phyloP scores from a whole-genome alignment of 352 stramenopile species.

The Globisporangium alternatum region DNA sequence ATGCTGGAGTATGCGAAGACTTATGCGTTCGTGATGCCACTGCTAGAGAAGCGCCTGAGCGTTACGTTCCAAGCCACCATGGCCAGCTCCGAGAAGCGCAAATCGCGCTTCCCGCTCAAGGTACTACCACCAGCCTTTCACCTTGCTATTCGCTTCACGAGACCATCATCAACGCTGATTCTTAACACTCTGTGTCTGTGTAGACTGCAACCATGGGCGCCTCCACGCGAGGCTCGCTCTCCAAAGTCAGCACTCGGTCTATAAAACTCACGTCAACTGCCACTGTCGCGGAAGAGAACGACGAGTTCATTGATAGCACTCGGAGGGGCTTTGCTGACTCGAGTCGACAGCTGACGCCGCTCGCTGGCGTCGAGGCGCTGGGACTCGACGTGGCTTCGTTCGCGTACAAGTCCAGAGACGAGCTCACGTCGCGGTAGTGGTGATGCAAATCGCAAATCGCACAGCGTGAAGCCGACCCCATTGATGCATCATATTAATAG shows the following conservation, averaged over 20 bases:
- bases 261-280: slow-evolving; percentile 1
- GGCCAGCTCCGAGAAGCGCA: slow-evolving; percentile 23
- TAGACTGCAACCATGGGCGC: slow-evolving; percentile 1
- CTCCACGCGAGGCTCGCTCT: slow-evolving; percentile 11
- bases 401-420: slow-evolving; percentile 34
- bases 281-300: slow-evolving; percentile 5
- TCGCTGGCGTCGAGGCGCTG: slow-evolving; percentile 46
- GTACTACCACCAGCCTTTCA: neutral
- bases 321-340: neutral
- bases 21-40: slow-evolving; percentile 35
- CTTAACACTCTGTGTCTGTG: neutral
- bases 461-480: neutral
- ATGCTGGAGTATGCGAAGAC: slow-evolving; percentile 44
- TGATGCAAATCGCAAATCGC: neutral
- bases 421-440: slow-evolving; percentile 12
- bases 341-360: slow-evolving; percentile 17
- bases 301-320: neutral
- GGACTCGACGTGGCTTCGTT: slow-evolving; percentile 60
- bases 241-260: slow-evolving; percentile 17
- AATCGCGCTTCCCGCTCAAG: slow-evolving; percentile 32
- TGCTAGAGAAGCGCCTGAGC: slow-evolving; percentile 49
- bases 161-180: neutral
- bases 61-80: slow-evolving; percentile 21
- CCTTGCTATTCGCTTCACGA: neutral
- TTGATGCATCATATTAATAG: neutral